Conservation (phyloP, 257 asterid species). For the Solanum piurae region DNA sequence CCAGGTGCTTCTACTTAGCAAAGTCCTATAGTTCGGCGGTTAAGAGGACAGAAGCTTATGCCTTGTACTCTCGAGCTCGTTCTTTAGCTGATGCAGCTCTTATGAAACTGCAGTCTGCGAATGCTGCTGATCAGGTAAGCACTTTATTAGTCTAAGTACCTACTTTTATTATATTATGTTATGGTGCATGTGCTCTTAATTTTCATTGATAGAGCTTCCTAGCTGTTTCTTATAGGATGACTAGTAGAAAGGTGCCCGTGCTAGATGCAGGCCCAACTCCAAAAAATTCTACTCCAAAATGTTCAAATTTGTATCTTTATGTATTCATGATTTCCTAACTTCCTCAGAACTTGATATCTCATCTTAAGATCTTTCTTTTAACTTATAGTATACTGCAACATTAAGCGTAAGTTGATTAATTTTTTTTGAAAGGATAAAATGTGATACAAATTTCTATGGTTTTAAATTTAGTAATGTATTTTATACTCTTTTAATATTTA, state of each 20-base stretch:
- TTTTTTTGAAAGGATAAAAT: neutral
- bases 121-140: slow-evolving; percentile 57
- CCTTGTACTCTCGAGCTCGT: slow-evolving; percentile 56
- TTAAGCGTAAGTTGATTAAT: neutral
- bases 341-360: neutral
- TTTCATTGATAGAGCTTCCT: neutral
- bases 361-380: neutral
- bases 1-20: slow-evolving; percentile 95
- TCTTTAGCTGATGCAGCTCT: slow-evolving; percentile 57
- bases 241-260: neutral
- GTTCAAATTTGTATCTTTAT: neutral
- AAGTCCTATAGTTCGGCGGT: slow-evolving; percentile 91
- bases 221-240: neutral
- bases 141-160: neutral
- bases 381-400: neutral
- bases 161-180: neutral
- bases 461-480: neutral
- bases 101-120: slow-evolving; percentile 39
- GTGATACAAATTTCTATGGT: neutral
- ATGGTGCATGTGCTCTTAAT: neutral
- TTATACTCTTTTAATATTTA: neutral
- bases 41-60: slow-evolving; percentile 91
- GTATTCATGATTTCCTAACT: neutral
- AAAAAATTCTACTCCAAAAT: neutral
- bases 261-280: neutral